These are phyloP conservation scores for Neonectria coccinea DNA, from an alignment of 2,329 filamentous ascomycete species.

Conservation along the genomic window DNA sequence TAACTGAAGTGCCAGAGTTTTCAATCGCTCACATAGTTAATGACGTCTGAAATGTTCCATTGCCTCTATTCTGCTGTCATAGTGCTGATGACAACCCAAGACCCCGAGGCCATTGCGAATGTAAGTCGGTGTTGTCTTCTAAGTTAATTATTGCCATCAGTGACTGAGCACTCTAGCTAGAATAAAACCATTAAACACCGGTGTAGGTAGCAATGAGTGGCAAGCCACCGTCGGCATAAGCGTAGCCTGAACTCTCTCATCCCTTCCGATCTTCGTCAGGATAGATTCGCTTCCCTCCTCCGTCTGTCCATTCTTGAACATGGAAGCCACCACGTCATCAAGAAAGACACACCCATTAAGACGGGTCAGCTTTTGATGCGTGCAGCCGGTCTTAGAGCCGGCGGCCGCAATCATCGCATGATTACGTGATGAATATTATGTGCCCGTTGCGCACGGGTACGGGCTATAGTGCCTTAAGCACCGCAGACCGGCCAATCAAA, in stretches of 20 bases:
- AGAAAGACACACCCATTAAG: conserved; percentile 58
- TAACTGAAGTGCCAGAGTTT: no score
- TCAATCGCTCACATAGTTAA: no score
- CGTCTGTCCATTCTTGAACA: conserved; percentile 17
- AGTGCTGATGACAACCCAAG: no score
- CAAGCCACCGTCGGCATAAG: conserved; percentile 36
- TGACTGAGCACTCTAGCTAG: conserved; percentile 3
- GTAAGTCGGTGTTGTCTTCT: neutral
- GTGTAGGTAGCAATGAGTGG: conserved; percentile 12
- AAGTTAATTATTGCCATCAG: conserved; percentile 1
- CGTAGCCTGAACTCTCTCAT: conserved; percentile 43
- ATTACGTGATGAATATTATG: no score
- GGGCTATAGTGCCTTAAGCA: no score
- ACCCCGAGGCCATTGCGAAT: no score
- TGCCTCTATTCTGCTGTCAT: no score
- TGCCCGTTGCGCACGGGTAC: no score
- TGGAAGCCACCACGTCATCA: conserved; percentile 60
- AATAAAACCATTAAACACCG: conserved; percentile 16
- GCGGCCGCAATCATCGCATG: no score
- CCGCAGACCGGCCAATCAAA: no score
- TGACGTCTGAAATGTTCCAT: no score
- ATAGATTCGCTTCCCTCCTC: conserved; percentile 29
- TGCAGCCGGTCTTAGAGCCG: no score
- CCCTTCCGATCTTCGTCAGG: conserved; percentile 39
- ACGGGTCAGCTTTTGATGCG: conserved; percentile 54